Percentiles rank a stretch among this genome's conserved stretches.
phyloP scores from a whole-genome alignment of 148 eudicot species.

The Talinum fruticosum region DNA sequence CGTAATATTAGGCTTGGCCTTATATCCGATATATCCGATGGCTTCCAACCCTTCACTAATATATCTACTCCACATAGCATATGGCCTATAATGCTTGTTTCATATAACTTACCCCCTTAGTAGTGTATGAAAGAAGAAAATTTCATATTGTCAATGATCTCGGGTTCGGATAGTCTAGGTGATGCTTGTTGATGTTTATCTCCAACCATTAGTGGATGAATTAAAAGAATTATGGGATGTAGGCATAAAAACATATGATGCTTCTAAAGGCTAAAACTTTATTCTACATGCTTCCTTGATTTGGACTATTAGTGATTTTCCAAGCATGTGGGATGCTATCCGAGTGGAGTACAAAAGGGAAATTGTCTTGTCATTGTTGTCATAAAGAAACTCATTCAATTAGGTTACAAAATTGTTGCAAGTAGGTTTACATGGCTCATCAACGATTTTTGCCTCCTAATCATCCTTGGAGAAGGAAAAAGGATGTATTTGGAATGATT shows the following conservation, averaged over 20 bases:
- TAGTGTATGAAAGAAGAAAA: not conserved
- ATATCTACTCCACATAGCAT: not conserved
- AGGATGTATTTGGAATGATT: not conserved
- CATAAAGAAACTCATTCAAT: not conserved
- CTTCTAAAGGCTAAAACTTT: not conserved
- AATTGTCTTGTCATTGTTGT: not conserved
- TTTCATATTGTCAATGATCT: not conserved
- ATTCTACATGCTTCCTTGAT: not conserved
- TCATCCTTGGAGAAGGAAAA: slow-evolving; percentile 1
- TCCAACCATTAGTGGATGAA: not conserved
- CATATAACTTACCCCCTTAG: not conserved
- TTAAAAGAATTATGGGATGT: not conserved
- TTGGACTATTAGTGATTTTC: not conserved
- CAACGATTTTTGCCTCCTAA: not conserved
- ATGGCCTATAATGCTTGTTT: not conserved
- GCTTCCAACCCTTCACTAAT: not conserved
- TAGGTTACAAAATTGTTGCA: not conserved
- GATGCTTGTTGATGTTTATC: not conserved
- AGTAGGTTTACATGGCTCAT: not conserved
- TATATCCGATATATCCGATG: not conserved
- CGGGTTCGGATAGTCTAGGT: not conserved
- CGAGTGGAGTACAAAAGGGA: not conserved
- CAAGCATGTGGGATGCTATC: not conserved
- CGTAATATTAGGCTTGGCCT: no score
- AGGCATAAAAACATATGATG: not conserved